A percentile compares a stretch with the other conserved stretches of the same genome.
Evolutionary conservation across 371 early-diverging fungal genomes (phyloP).

Genomic region (Dinochytrium kinnereticum): DNA sequence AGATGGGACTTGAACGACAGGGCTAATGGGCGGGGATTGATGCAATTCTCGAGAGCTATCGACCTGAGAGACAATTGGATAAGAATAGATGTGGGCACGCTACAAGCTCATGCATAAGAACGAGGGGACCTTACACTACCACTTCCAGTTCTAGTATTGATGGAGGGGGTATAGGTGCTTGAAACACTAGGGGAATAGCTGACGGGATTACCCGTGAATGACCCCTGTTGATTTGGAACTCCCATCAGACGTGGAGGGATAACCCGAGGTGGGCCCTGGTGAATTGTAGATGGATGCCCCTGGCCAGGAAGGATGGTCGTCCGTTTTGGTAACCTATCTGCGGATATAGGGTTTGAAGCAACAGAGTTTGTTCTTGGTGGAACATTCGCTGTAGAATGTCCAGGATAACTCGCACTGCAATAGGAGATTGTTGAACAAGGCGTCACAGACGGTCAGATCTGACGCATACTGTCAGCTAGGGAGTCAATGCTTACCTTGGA

Average conservation of each 20-base stretch:
- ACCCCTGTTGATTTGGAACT: neutral
- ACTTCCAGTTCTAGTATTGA: neutral
- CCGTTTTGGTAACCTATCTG: constrained; percentile 1
- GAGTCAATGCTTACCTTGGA: too few relatives aligned
- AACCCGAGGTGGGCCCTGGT: neutral
- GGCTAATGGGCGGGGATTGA: constrained; percentile 17
- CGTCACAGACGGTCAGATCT: too few relatives aligned
- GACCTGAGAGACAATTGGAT: too few relatives aligned
- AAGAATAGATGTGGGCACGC: too few relatives aligned
- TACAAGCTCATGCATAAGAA: too few relatives aligned
- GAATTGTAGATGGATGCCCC: neutral
- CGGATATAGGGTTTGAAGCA: constrained; percentile 1
- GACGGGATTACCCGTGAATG: too few relatives aligned
- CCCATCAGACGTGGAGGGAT: neutral
- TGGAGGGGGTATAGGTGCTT: neutral
- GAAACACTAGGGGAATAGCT: neutral
- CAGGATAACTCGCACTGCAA: neutral
- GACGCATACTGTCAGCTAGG: too few relatives aligned
- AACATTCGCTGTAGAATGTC: neutral
- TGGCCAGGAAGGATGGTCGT: constrained; percentile 12
- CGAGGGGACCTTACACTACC: neutral
- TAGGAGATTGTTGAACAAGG: too few relatives aligned
- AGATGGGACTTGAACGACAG: neutral
- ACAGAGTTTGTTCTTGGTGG: neutral
- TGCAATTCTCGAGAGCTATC: neutral